phyloP scores from a whole-genome alignment of 1,139 yeast genomes.

The Scheffersomyces illinoinensis region DNA sequence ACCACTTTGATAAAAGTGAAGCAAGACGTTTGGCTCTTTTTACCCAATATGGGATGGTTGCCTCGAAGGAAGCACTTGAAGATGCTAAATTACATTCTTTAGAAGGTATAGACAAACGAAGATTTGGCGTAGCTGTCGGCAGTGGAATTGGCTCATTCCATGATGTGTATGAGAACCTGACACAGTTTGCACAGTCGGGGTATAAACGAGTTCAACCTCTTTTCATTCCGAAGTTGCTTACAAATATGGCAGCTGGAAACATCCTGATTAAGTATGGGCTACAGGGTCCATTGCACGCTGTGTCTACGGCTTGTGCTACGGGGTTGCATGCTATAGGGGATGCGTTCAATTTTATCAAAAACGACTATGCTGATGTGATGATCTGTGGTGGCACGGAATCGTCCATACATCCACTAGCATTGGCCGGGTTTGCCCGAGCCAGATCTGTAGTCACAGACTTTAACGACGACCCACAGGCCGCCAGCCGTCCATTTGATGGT shows the following conservation, averaged over 20 bases:
- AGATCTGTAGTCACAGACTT: conserved; percentile 70
- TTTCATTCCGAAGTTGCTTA: conserved; percentile 78
- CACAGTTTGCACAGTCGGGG: conserved; percentile 51
- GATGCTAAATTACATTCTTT: conserved; percentile 49
- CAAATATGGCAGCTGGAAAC: conserved; percentile 96
- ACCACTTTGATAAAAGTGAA: conserved; percentile 46
- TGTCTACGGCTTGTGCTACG: conserved; percentile 95
- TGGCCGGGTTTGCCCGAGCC: conserved; percentile 92
- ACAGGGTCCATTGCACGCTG: conserved; percentile 85
- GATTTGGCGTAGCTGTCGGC: conserved; percentile 79
- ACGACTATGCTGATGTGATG: conserved; percentile 83
- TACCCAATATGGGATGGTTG: conserved; percentile 77
- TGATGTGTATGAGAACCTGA: conserved; percentile 65
- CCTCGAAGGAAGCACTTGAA: conserved; percentile 72
- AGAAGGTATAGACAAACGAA: conserved; percentile 1
- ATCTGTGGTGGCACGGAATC: conserved; percentile 94
- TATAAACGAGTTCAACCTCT: conserved; percentile 79
- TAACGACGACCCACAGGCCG: conserved; percentile 60
- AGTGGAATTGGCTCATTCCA: conserved; percentile 91
- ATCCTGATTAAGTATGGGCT: conserved; percentile 76
- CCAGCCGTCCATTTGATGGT: conserved; percentile 87
- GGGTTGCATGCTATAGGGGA: conserved; percentile 95
- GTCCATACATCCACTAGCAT: conserved; percentile 79
- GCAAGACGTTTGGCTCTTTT: conserved; percentile 67
- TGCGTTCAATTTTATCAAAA: conserved; percentile 75